Conservation (phyloP, 352 stramenopile species). For the Phytophthora tentaculata region DNA sequence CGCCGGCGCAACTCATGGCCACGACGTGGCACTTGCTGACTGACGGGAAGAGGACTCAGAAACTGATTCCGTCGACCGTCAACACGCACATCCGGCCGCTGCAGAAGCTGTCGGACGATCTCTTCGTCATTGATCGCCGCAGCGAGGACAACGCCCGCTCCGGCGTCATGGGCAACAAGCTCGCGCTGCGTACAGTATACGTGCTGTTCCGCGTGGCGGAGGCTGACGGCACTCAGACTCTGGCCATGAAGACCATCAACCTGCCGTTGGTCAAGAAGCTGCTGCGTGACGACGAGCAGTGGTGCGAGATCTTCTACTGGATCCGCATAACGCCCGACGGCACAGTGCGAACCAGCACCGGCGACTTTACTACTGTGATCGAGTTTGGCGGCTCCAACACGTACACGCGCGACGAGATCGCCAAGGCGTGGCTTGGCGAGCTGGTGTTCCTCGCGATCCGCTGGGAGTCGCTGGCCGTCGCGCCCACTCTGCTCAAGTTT, state of each 20-base stretch:
- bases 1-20: slow-evolving; percentile 30
- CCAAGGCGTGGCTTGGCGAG: slow-evolving; percentile 54
- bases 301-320: slow-evolving; percentile 78
- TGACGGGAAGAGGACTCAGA: slow-evolving; percentile 36
- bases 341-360: slow-evolving; percentile 4
- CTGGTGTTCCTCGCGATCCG: slow-evolving; percentile 67
- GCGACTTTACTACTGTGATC: slow-evolving; percentile 8
- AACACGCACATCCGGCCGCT: slow-evolving; percentile 48
- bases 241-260: slow-evolving; percentile 74
- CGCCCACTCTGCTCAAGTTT: slow-evolving; percentile 48
- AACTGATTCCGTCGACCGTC: slow-evolving; percentile 45
- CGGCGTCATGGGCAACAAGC: slow-evolving; percentile 30
- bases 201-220: slow-evolving; percentile 44
- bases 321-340: slow-evolving; percentile 35
- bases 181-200: slow-evolving; percentile 58
- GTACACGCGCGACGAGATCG: slow-evolving; percentile 59
- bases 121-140: slow-evolving; percentile 57
- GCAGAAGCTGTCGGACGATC: slow-evolving; percentile 51
- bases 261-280: slow-evolving; percentile 49
- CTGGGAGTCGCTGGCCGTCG: slow-evolving; percentile 58
- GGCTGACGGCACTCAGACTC: slow-evolving; percentile 33
- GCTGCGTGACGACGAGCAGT: slow-evolving; percentile 50
- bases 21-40: slow-evolving; percentile 52
- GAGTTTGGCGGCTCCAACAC: slow-evolving; percentile 62
- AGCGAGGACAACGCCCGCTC: slow-evolving; percentile 36